Base-by-base conservation (phyloP, 1,284 basidiomycete species). In the Apiotrichum sp. region DNA sequence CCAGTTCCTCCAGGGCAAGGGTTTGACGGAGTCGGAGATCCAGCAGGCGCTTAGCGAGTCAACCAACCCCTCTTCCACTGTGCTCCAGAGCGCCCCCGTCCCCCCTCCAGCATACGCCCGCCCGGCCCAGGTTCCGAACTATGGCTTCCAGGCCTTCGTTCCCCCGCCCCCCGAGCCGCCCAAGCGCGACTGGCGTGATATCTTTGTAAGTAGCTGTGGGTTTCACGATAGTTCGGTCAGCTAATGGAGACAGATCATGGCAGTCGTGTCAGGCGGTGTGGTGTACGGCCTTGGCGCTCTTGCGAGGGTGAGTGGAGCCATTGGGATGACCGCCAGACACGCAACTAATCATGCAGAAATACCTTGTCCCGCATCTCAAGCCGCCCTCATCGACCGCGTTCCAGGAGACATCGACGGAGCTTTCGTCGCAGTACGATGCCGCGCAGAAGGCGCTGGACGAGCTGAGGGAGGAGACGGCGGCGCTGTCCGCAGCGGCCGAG, bases 1-100 rank as follows among this genome's bases (percentile, higher is more conserved):
- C 50, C 86, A 90, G 67, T 98, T 98, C 78, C 83, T 98, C 31
- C 88, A 97, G 70, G 87, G 90, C 5, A 98, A 98, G 74, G 95
- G 95, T 1, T 79, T 98, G 32, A 87, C 84, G 0, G 81, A 82
- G 14, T 72, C 80, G 11, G 95, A 98, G 77, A 93, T 98, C 61
- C 90, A 97, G 73, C 80, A 85, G 54, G 95, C 92, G 5, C 76
- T 98, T 64, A 80, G 82, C 58, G 86, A 85, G 68, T 82, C 68
- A 82, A 0, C 76, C 47, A 50, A 51, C 55, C 31, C 52, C 6
- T 10, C 40, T 5, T 10, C 47, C 8, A 22, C 41, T 2, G 33
- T 13, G 16, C 59, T 46, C 65, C 64, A 39, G 54, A 6, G 39
- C 0, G 44, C 46, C 10, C 55, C 71, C 5, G 58, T 65, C 14